These are phyloP conservation scores for Allium fistulosum DNA, from an alignment of 106 monocot genomes.

Conservation along the genomic window DNA sequence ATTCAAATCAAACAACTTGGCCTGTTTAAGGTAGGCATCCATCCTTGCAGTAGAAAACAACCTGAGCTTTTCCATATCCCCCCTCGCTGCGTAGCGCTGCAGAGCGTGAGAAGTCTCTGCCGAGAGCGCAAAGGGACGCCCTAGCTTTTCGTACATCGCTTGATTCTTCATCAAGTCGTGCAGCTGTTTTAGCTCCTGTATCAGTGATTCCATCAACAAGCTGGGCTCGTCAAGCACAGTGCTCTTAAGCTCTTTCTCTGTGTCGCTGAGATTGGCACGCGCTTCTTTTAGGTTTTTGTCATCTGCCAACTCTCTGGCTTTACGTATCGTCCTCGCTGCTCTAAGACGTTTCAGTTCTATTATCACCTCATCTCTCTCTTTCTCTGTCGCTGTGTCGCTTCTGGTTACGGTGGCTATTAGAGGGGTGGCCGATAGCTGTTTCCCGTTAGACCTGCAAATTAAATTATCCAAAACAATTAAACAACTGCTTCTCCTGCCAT, in stretches of 20 bases:
- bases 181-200: background rate
- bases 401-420: background rate
- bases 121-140: background rate
- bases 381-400: background rate
- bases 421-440: background rate
- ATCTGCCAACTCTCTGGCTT: background rate
- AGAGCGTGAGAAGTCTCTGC: background rate
- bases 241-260: background rate
- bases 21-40: background rate
- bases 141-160: background rate
- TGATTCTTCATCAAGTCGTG: background rate
- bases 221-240: background rate
- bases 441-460: background rate
- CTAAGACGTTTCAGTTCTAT: background rate
- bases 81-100: background rate
- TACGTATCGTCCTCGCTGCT: background rate
- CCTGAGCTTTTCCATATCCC: background rate
- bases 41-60: background rate
- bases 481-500: too few species aligned
- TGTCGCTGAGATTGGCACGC: background rate
- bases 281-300: background rate
- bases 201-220: background rate
- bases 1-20: background rate
- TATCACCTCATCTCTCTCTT: background rate
- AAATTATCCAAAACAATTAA: background rate